Evolutionary conservation across 2,329 filamentous ascomycete species (phyloP), one percentile per base, ranked within the genome.

Genomic region (Capronia coronata): DNA sequence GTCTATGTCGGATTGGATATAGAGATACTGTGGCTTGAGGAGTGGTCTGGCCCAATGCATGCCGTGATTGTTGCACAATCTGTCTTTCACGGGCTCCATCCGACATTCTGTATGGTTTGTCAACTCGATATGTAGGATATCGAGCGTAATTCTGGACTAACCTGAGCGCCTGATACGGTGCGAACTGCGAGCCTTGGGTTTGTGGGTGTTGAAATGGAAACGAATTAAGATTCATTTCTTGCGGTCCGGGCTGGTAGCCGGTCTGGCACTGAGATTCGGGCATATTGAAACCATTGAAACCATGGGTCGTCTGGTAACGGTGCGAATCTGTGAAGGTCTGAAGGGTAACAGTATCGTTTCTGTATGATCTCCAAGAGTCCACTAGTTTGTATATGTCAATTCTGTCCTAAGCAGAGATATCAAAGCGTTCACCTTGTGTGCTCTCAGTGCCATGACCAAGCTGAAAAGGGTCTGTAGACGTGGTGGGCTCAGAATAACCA

Each of bases 71-170:
- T 22, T 57, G 45, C 9, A 53, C 19, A 27, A 48, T 22, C 23
- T 49, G 38, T 23, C 49, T 49, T 38, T 56, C 49, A 19, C 21
- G 38, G 10, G 22, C 48, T 23, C 54, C 54, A 51, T 55, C 40
- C 14, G 52, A 49, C 8, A 49, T 29, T 46, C 57, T 59, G 45
- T 58, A 56, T 42, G 46, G 11, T 32, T 60, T 59, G 57, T 61
- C 43, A 61, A 61, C 52, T 52, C 57, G 57, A 57, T 58, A 57
- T 39, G 45, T 51, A 40, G 59, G 45, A 57, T 59, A 59, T 48
- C 53, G 55, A 57, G 49, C 46, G 38, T 54, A 54, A 14, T 43
- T 52, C 32, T 57, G 51, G 23, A 61, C 57, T 58, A 47, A 61
- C 57, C 59, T 59, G 34, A 57, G 30, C 35, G 49, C 41, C 39